Evolutionary conservation across 306 rosid species (phyloP), one percentile per base, ranked within the genome.

Genomic region (Luffa acutangula): DNA sequence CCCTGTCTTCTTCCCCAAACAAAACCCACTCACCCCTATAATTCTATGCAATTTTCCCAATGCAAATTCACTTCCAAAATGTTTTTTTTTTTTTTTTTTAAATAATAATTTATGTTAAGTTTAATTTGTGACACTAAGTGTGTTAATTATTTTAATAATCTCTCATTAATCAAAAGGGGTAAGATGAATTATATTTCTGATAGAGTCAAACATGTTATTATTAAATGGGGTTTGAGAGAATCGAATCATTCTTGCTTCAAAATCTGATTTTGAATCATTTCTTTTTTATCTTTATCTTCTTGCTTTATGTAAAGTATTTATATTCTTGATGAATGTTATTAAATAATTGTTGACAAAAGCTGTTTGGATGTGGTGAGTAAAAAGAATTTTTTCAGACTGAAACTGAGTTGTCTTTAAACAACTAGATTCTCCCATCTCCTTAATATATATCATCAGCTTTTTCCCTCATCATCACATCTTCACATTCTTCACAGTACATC

Each of bases 201-300:
- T n/a, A 49, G 15, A 17, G 78, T 75, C 78, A 52, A 75, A 75
- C 48, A 4, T 10, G 4, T 48, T 4, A 48, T 74, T 33, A 73
- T 51, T 33, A 33, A 48, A 74, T 48, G 6, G 43, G 78, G 42
- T 20, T 25, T 11, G 58, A 72, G 60, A 75, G 64, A 75, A 52
- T 31, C 49, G 60, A 75, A 75, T 75, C 78, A 75, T 75, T 71
- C 25, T 73, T 31, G 20, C 78, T 49, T 73, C 78, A 51, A 33
- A 74, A 25, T 25, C 20, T 48, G 41, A 25, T 72, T 37, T 72
- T 62, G 36, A 46, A 31, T 73, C 3, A 49, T 72, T 75, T 73
- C 3, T 46, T 72, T 17, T 66, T 17, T 6, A 73, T 14, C 60
- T 25, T 73, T 73, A 7, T 73, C 45, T 46, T 13, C 7, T 74